Evolutionary conservation across 768 basidiomycete species (phyloP).

Genomic region (Amanita rubescens): DNA sequence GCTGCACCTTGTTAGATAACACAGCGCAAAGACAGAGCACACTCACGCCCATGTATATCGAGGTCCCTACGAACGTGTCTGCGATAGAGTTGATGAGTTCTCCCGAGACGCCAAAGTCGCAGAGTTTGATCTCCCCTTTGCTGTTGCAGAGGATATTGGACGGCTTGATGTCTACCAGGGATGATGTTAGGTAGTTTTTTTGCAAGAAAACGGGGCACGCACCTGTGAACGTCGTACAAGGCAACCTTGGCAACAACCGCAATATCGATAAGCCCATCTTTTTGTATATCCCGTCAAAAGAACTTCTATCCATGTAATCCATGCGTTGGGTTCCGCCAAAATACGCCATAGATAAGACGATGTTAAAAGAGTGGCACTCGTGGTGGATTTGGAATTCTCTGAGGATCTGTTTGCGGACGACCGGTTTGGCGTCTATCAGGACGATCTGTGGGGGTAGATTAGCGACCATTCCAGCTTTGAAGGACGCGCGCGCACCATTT

Average conservation of each 20-base stretch:
- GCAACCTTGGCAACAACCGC: conserved; percentile 91
- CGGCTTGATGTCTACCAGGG: conserved; percentile 93
- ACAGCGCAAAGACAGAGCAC: not conserved
- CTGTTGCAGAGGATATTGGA: conserved; percentile 97
- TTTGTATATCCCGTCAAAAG: conserved; percentile 93
- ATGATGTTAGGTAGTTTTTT: no score
- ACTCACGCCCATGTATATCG: conserved; percentile 96
- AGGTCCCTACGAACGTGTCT: conserved; percentile 97
- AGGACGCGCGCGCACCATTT: no score
- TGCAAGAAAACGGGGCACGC: not conserved
- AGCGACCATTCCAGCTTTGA: no score
- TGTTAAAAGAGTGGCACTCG: conserved; percentile 87
- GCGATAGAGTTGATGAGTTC: conserved; percentile 99
- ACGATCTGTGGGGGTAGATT: no score
- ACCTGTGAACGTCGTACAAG: conserved; percentile 89
- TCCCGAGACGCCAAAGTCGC: conserved; percentile 98
- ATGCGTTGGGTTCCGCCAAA: conserved; percentile 94
- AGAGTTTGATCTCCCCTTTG: conserved; percentile 94
- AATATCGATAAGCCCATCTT: conserved; percentile 86
- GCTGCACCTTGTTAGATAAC: conserved; percentile 40
- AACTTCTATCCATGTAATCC: conserved; percentile 94
- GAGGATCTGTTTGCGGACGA: conserved; percentile 94
- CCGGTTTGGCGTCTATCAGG: conserved; percentile 92
- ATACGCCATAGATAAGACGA: conserved; percentile 96
- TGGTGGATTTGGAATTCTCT: conserved; percentile 99